These are phyloP conservation scores for Phytophthora europaea DNA, from an alignment of 352 stramenopile species.

Conservation along the genomic window DNA sequence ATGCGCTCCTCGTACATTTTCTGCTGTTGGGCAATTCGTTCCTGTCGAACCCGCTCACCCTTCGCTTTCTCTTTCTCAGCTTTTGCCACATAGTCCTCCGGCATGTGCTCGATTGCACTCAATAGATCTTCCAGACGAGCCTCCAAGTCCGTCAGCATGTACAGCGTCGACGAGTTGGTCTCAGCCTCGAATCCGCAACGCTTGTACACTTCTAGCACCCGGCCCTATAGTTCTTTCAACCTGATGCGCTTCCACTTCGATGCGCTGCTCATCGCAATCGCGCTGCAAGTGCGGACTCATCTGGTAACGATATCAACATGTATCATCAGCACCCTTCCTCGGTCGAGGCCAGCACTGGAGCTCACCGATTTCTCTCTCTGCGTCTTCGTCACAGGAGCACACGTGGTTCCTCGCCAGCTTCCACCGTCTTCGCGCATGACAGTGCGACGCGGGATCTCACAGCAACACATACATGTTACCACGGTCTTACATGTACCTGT, in stretches of 20 bases:
- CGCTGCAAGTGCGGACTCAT: background rate
- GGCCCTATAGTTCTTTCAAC: slow-evolving; percentile 91
- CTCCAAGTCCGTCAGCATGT: slow-evolving; percentile 95
- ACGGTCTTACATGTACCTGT: too few species aligned
- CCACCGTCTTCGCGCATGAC: slow-evolving; percentile 51
- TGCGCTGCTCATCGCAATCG: too few species aligned
- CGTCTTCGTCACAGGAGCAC: slow-evolving; percentile 44
- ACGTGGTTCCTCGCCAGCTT: slow-evolving; percentile 77
- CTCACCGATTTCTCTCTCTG: background rate
- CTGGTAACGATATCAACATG: background rate
- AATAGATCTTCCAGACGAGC: slow-evolving; percentile 92
- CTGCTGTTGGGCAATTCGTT: slow-evolving; percentile 94
- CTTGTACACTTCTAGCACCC: slow-evolving; percentile 93
- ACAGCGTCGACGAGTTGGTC: slow-evolving; percentile 92
- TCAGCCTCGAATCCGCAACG: slow-evolving; percentile 94
- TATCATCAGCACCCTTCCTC: too few species aligned
- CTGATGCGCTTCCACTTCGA: slow-evolving; percentile 4
- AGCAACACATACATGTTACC: background rate
- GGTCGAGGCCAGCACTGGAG: background rate
- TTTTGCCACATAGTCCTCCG: slow-evolving; percentile 94
- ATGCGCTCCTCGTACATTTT: slow-evolving; percentile 95
- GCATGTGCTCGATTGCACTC: slow-evolving; percentile 93
- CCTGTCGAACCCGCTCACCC: slow-evolving; percentile 92
- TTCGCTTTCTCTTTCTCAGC: slow-evolving; percentile 97
- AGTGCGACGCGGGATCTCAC: background rate